A percentile compares a stretch with the other conserved stretches of the same genome.
These are phyloP conservation scores for Aegle marmelos DNA, from an alignment of 345 rosid genomes.

Conservation along the genomic window DNA sequence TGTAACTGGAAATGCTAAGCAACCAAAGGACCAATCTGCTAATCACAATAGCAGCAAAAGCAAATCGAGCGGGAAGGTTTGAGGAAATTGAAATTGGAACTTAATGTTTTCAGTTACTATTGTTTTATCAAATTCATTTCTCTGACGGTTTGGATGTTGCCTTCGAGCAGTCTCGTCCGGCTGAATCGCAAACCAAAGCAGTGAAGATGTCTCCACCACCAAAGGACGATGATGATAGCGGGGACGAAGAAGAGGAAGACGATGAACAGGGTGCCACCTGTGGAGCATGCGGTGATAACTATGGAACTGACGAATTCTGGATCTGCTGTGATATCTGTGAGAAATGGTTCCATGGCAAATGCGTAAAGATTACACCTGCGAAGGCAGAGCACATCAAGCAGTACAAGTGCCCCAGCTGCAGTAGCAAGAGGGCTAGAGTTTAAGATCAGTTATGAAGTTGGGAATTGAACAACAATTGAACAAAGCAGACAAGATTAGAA, in stretches of 20 bases:
- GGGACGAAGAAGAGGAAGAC: slow-evolving; percentile 84
- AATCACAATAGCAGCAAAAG: slow-evolving; percentile 59
- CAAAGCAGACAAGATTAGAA: slow-evolving; percentile 35
- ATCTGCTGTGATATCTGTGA: slow-evolving; percentile 96
- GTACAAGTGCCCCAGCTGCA: slow-evolving; percentile 97
- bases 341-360: slow-evolving; percentile 99
- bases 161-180: slow-evolving; percentile 58
- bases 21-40: slow-evolving; percentile 71
- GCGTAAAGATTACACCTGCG: slow-evolving; percentile 99
- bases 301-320: slow-evolving; percentile 96
- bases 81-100: slow-evolving; percentile 17
- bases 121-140: not conserved
- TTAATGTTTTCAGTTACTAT: not conserved
- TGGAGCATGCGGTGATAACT: slow-evolving; percentile 96
- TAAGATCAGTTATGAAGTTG: slow-evolving; percentile 37
- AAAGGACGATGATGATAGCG: slow-evolving; percentile 89
- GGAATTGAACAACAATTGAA: slow-evolving; percentile 22
- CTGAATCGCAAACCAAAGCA: slow-evolving; percentile 56
- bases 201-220: slow-evolving; percentile 75
- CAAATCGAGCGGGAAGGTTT: slow-evolving; percentile 82
- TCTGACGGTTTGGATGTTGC: slow-evolving; percentile 17
- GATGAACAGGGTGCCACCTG: slow-evolving; percentile 93
- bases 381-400: slow-evolving; percentile 99
- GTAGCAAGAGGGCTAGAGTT: slow-evolving; percentile 87
- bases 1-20: slow-evolving; percentile 74